Evolutionary conservation across 1,284 basidiomycete genomes (phyloP).

Genomic region (Puccinia hordei): DNA sequence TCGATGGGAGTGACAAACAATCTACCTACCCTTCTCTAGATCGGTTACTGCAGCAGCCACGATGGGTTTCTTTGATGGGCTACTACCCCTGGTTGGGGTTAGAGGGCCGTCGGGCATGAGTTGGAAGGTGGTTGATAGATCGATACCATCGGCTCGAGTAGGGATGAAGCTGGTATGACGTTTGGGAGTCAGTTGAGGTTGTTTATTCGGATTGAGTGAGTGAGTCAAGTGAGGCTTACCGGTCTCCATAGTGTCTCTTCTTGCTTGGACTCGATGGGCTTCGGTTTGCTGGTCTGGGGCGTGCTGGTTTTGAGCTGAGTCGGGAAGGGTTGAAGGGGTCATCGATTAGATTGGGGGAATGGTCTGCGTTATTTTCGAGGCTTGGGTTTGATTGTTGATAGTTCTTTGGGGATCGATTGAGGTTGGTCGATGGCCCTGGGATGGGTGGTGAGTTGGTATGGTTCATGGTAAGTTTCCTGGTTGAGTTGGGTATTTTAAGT

Average conservation of each 20-base stretch:
- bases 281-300: not conserved
- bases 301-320: constrained; percentile 4
- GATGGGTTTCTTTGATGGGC: constrained; percentile 33
- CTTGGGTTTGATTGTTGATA: too few relatives aligned
- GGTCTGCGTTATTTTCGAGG: too few relatives aligned
- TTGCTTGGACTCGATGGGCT: constrained; percentile 45
- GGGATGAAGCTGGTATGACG: constrained; percentile 42
- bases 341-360: not conserved
- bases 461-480: too few relatives aligned
- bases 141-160: constrained; percentile 26
- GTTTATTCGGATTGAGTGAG: not conserved
- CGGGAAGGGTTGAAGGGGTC: constrained; percentile 45
- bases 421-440: too few relatives aligned
- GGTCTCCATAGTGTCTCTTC: constrained; percentile 48
- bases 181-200: not conserved
- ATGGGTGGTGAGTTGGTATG: too few relatives aligned
- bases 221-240: constrained; percentile 15
- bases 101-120: constrained; percentile 30
- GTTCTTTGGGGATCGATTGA: too few relatives aligned
- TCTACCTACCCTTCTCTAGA: constrained; percentile 49
- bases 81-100: constrained; percentile 24
- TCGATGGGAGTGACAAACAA: too few relatives aligned
- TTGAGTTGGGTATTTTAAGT: too few relatives aligned
- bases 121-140: constrained; percentile 44
- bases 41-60: constrained; percentile 44